Conservation (phyloP, 495 filamentous ascomycete species). For the Lasiosphaeria hispida region DNA sequence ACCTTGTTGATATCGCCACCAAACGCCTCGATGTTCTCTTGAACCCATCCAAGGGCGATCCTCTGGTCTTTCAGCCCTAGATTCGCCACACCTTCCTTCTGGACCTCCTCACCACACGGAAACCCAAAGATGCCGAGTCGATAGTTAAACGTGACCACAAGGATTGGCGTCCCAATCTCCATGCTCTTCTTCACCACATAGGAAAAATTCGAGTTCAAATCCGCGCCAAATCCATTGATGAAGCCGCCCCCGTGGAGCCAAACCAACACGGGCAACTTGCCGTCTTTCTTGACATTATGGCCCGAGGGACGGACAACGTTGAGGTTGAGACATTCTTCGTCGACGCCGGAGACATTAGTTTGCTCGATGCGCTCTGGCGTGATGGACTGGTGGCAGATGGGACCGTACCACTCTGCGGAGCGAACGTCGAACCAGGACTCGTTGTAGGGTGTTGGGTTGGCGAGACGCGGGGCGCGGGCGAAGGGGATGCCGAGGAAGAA, state of each 20-base stretch:
- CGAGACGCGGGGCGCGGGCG: slow-evolving; percentile 42
- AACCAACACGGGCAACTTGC: slow-evolving; percentile 40
- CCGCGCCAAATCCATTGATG: slow-evolving; percentile 43
- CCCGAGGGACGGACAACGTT: slow-evolving; percentile 31
- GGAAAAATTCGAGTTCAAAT: slow-evolving; percentile 55
- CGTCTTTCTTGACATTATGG: neutral
- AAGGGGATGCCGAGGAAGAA: slow-evolving; percentile 56
- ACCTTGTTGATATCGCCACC: slow-evolving; percentile 44
- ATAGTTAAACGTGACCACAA: slow-evolving; percentile 34
- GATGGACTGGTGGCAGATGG: slow-evolving; percentile 37
- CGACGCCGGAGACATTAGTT: slow-evolving; percentile 22
- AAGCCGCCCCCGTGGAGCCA: slow-evolving; percentile 65
- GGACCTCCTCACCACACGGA: neutral
- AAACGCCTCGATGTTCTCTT: slow-evolving; percentile 57
- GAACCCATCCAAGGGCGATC: slow-evolving; percentile 45
- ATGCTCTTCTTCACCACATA: slow-evolving; percentile 23
- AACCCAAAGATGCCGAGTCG: slow-evolving; percentile 9
- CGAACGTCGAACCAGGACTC: slow-evolving; percentile 33
- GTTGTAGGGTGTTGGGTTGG: slow-evolving; percentile 33
- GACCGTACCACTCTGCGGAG: slow-evolving; percentile 48
- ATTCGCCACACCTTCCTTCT: slow-evolving; percentile 26
- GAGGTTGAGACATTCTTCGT: slow-evolving; percentile 46
- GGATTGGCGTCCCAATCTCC: slow-evolving; percentile 40
- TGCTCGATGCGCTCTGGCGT: slow-evolving; percentile 39
- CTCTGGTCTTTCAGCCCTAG: slow-evolving; percentile 46